These are phyloP conservation scores for Hibiscus syriacus DNA, from an alignment of 345 rosid species.

Conservation along the genomic window DNA sequence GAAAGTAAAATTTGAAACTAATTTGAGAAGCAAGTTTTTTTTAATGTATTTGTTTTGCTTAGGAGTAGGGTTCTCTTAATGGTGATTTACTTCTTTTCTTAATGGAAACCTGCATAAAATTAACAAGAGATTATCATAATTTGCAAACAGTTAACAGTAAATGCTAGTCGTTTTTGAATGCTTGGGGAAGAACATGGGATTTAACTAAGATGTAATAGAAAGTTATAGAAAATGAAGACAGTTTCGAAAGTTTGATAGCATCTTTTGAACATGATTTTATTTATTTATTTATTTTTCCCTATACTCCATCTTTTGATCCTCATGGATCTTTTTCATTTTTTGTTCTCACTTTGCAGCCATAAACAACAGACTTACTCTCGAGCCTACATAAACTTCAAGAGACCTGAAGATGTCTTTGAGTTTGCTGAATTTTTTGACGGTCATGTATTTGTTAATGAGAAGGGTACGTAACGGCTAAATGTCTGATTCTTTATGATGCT, in stretches of 20 bases:
- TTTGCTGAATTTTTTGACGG: constrained; percentile 67
- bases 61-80: background rate
- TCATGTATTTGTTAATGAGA: constrained; percentile 66
- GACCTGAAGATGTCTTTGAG: constrained; percentile 54
- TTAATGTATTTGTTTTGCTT: too few relatives aligned
- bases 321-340: background rate
- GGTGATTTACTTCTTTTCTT: background rate
- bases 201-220: background rate
- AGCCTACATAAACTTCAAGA: constrained; percentile 54
- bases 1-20: background rate
- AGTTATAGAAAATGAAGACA: background rate
- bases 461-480: constrained; percentile 33
- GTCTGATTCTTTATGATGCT: background rate
- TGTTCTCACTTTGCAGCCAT: constrained; percentile 25
- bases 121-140: background rate
- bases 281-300: too few relatives aligned
- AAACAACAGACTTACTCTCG: constrained; percentile 48
- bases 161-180: background rate
- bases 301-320: background rate
- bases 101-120: background rate
- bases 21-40: background rate
- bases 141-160: background rate
- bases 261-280: background rate
- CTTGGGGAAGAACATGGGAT: background rate
- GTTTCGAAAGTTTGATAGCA: background rate